phyloP scores from a whole-genome alignment of 176 grass and related monocot species.

The Poa annua region DNA sequence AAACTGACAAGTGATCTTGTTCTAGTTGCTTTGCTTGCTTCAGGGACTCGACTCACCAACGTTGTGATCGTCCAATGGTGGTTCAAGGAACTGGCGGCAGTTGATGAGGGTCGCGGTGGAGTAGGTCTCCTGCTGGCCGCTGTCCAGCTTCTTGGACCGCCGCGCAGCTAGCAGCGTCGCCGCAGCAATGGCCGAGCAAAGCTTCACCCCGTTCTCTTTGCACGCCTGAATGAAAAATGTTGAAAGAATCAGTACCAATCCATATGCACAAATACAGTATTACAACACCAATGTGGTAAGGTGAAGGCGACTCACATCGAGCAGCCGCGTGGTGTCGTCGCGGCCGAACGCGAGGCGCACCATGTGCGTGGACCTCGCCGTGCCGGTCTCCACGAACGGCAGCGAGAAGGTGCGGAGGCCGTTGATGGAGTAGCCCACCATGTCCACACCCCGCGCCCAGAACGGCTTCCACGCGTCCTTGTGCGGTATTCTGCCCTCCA shows the following conservation, averaged over 20 bases:
- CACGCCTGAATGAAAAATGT: constrained; percentile 64
- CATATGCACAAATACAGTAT: neutral
- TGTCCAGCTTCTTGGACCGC: constrained; percentile 56
- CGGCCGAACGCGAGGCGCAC: constrained; percentile 54
- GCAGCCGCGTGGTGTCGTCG: constrained; percentile 67
- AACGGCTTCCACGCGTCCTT: constrained; percentile 81
- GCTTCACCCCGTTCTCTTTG: constrained; percentile 72
- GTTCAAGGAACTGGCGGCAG: constrained; percentile 74
- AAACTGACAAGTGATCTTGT: neutral
- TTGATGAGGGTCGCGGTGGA: constrained; percentile 67
- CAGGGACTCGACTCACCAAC: constrained; percentile 57
- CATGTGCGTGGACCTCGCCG: constrained; percentile 59
- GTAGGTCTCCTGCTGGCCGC: constrained; percentile 63
- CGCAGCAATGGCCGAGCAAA: constrained; percentile 67
- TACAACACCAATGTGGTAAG: neutral
- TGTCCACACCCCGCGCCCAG: constrained; percentile 82
- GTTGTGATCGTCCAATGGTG: constrained; percentile 59
- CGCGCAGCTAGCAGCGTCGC: constrained; percentile 70
- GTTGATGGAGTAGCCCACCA: constrained; percentile 89
- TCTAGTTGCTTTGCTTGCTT: neutral
- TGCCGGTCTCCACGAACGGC: constrained; percentile 60
- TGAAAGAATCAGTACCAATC: neutral
- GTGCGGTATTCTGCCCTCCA: constrained; percentile 79
- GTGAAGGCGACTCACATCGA: constrained; percentile 52
- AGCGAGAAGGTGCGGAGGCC: constrained; percentile 74